Conservation (phyloP, 2,329 filamentous ascomycete species). For the Cytospora piceae region DNA sequence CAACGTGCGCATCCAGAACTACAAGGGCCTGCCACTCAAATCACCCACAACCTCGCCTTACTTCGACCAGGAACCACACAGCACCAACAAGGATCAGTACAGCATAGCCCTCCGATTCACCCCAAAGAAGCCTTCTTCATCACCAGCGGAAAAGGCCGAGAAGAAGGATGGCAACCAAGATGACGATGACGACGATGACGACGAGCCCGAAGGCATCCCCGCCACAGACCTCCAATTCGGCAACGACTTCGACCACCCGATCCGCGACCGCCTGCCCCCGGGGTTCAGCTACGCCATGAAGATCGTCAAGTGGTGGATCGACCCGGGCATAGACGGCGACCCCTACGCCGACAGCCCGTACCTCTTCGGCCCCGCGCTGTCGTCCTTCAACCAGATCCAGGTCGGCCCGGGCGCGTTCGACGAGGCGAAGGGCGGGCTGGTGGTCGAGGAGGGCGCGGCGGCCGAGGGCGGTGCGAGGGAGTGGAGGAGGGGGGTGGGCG, state of each 20-base stretch:
- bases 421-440: constrained; percentile 53
- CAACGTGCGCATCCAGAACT: constrained; percentile 72
- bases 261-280: constrained; percentile 81
- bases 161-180: constrained; percentile 35
- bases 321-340: constrained; percentile 89
- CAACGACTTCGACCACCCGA: constrained; percentile 92
- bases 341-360: constrained; percentile 85
- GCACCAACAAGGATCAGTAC: constrained; percentile 74
- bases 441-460: constrained; percentile 69
- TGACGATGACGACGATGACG: constrained; percentile 29
- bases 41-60: constrained; percentile 76
- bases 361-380: constrained; percentile 80
- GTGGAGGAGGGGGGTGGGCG: constrained; percentile 49
- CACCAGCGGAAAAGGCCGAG: constrained; percentile 16
- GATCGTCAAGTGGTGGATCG: constrained; percentile 87
- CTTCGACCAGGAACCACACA: constrained; percentile 73
- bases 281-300: constrained; percentile 84
- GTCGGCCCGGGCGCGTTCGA: constrained; percentile 55
- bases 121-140: constrained; percentile 56
- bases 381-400: constrained; percentile 74
- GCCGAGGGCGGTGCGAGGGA: constrained; percentile 60
- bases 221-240: constrained; percentile 83
- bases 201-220: constrained; percentile 54
- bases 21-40: constrained; percentile 69
- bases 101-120: constrained; percentile 79